Evolutionary conservation across 1,139 yeast species (phyloP).

Genomic region (Debaryomycetaceae sp.): DNA sequence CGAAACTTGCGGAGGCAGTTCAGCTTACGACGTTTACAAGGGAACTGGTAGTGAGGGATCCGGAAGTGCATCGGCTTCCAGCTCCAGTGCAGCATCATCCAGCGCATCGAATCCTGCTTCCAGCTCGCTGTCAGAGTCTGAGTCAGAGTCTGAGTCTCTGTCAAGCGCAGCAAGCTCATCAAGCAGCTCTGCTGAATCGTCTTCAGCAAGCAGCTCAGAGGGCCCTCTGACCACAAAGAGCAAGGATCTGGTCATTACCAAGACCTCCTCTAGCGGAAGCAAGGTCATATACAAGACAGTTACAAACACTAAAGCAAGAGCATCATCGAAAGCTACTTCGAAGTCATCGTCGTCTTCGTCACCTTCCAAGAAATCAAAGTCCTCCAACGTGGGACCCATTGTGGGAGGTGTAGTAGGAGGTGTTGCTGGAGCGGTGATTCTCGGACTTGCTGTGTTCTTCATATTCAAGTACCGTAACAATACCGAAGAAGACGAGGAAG

Average conservation of each 20-base stretch:
- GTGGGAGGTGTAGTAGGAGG: constrained; percentile 73
- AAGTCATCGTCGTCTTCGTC: constrained; percentile 18
- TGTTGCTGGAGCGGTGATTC: constrained; percentile 43
- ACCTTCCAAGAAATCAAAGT: constrained; percentile 5
- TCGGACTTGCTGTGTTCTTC: constrained; percentile 46
- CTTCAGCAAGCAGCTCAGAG: constrained; percentile 1
- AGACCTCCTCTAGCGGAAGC: constrained; percentile 14
- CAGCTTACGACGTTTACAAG: constrained; percentile 39
- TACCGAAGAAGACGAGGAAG: constrained; percentile 46
- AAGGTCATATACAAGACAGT: constrained; percentile 17
- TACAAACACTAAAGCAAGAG: constrained; percentile 11
- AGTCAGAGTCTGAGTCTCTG: background rate
- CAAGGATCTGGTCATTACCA: constrained; percentile 7
- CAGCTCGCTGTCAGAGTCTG: background rate
- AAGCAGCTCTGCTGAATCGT: background rate
- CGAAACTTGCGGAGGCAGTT: constrained; percentile 57
- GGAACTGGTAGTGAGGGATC: constrained; percentile 23
- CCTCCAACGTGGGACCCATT: constrained; percentile 49
- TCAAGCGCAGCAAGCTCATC: constrained; percentile 1
- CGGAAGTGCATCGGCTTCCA: constrained; percentile 23
- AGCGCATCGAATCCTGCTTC: constrained; percentile 7
- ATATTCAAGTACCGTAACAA: constrained; percentile 43
- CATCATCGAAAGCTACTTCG: constrained; percentile 18
- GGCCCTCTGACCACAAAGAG: background rate
- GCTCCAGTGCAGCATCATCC: constrained; percentile 4